These are phyloP conservation scores for Candida caryicola DNA, from an alignment of 805 yeast species.

Conservation along the genomic window DNA sequence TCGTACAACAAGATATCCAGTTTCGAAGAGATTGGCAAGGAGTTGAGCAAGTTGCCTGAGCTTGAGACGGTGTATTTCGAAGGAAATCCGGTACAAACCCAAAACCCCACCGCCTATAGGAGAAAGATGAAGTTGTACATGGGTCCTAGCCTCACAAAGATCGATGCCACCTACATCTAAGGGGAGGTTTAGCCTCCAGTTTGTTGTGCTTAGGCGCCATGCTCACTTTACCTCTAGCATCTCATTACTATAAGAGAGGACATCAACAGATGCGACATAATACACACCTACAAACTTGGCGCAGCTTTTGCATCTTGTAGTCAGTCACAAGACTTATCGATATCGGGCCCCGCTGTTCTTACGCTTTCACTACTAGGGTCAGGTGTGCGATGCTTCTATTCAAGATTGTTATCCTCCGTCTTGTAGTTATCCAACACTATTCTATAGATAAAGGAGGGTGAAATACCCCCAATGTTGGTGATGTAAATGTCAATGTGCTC, in stretches of 20 bases:
- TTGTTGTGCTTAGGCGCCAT: no score
- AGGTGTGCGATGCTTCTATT: constrained; percentile 20
- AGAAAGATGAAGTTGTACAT: constrained; percentile 74
- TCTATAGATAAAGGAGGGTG: constrained; percentile 94
- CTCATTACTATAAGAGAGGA: no score
- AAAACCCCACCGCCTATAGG: constrained; percentile 78
- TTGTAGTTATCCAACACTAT: constrained; percentile 92
- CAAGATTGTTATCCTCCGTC: constrained; percentile 72
- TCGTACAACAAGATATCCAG: constrained; percentile 68
- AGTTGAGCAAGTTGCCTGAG: constrained; percentile 58
- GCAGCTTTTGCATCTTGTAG: no score
- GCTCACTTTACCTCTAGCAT: no score
- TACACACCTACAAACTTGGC: no score
- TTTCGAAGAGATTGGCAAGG: constrained; percentile 65
- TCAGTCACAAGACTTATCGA: no score
- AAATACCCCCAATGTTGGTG: constrained; percentile 93
- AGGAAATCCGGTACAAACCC: constrained; percentile 80
- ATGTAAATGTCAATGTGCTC: constrained; percentile 91
- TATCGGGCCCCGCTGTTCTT: no score
- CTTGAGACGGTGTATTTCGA: constrained; percentile 91
- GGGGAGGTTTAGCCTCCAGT: background rate
- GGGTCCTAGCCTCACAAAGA: constrained; percentile 70
- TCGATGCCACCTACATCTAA: constrained; percentile 80
- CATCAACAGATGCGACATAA: no score
- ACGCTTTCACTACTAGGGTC: no score